These are phyloP conservation scores for Diaporthe citrichinensis DNA, from an alignment of 2,329 filamentous ascomycete species.

Conservation along the genomic window DNA sequence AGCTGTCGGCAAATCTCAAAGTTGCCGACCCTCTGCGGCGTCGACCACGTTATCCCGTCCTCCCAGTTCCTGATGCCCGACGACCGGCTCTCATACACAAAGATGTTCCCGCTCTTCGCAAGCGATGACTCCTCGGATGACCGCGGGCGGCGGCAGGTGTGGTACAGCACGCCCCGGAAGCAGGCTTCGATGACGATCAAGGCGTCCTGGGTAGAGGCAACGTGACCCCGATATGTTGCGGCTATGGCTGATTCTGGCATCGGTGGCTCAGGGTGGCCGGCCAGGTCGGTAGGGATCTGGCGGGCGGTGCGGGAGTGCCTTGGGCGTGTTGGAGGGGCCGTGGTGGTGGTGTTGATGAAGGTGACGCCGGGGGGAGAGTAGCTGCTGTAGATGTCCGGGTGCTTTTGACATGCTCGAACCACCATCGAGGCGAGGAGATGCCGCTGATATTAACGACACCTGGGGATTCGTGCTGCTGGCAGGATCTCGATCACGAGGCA, in stretches of 20 bases:
- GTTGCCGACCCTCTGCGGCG: slow-evolving; percentile 33
- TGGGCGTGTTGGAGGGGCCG: slow-evolving; percentile 18
- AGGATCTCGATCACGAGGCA: slow-evolving; percentile 8
- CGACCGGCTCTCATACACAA: slow-evolving; percentile 33
- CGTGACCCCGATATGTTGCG: slow-evolving; percentile 32
- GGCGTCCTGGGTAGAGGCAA: slow-evolving; percentile 35
- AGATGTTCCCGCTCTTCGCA: slow-evolving; percentile 32
- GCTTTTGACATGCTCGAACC: slow-evolving; percentile 30
- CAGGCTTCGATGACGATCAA: slow-evolving; percentile 36
- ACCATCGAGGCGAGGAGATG: slow-evolving; percentile 30
- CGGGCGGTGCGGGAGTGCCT: slow-evolving; percentile 16
- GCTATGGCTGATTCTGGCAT: slow-evolving; percentile 37
- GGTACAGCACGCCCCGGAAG: slow-evolving; percentile 25
- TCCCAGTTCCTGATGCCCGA: slow-evolving; percentile 34
- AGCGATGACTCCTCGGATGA: slow-evolving; percentile 23
- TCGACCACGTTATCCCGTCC: slow-evolving; percentile 34
- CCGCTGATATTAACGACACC: slow-evolving; percentile 26
- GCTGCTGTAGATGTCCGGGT: slow-evolving; percentile 29
- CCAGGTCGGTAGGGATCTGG: slow-evolving; percentile 23
- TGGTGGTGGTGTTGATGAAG: not conserved
- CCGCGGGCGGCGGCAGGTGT: slow-evolving; percentile 30
- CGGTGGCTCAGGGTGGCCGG: slow-evolving; percentile 30
- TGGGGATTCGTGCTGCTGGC: not conserved
- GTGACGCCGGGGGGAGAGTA: slow-evolving; percentile 2
- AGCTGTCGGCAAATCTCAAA: slow-evolving; percentile 34